Evolutionary conservation across 2,329 filamentous ascomycete genomes (phyloP).

Genomic region (Aspergillus versicolor): DNA sequence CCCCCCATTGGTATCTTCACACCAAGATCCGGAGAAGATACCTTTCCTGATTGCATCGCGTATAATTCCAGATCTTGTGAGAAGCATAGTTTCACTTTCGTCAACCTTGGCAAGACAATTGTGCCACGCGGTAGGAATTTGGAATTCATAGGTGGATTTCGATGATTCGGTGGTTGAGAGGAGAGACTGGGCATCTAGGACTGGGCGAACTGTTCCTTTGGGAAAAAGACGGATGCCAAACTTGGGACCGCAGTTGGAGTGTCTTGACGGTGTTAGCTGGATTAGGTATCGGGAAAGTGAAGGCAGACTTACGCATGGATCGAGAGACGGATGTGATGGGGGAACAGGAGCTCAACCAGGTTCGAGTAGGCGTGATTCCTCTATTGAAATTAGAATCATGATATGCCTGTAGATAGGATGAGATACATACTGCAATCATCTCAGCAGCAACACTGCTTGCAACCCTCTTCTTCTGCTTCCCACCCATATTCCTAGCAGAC

Average conservation of each 20-base stretch:
- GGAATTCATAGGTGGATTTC: background rate
- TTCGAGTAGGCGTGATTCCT: conserved; percentile 52
- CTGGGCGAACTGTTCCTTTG: background rate
- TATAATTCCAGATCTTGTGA: background rate
- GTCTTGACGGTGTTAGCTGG: background rate
- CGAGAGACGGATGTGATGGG: conserved; percentile 48
- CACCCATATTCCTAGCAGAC: conserved; percentile 22
- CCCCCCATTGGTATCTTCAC: background rate
- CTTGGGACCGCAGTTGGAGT: background rate
- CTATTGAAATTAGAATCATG: background rate
- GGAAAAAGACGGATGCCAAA: background rate
- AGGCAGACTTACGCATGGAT: conserved; percentile 45
- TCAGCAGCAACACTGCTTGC: conserved; percentile 35
- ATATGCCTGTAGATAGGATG: no score
- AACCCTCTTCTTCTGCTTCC: conserved; percentile 36
- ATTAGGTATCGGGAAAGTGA: fast-evolving
- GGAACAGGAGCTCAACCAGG: conserved; percentile 47
- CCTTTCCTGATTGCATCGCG: background rate
- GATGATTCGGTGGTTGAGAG: background rate
- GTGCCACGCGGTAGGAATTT: background rate
- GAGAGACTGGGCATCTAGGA: background rate
- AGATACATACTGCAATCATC: conserved; percentile 28
- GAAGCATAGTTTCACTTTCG: background rate
- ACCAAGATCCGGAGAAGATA: background rate
- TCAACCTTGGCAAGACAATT: background rate